Evolutionary conservation across 1,284 basidiomycete genomes (phyloP), one percentile per base, ranked within the genome.

Genomic region (Cutaneotrichosporon cutaneum): DNA sequence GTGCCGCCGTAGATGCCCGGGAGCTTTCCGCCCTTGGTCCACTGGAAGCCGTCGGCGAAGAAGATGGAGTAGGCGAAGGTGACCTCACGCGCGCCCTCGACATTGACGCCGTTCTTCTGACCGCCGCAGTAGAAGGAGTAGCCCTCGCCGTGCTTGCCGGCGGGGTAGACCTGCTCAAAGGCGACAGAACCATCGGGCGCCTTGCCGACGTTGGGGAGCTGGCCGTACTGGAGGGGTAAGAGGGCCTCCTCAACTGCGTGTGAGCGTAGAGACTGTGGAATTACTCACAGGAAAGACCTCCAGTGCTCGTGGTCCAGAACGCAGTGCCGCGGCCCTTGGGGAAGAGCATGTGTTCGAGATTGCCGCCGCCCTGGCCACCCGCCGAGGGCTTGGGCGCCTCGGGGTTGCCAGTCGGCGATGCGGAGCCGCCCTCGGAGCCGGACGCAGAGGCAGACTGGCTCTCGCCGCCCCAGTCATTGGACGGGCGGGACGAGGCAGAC

Each of bases 1-100:
- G 68, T 69, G 13, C 76, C 76, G 35, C 76, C 76, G 64, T 73
- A 77, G 9, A 81, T 63, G 18, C 81, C 81, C 1, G 81, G 80
- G 24, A 82, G 72, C 63, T 82, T 81, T 36, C 81, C 81, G 18
- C 79, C 79, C 56, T 77, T 73, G 56, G 76, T 44, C 62, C 75
- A 82, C 52, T 77, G 65, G 66, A 79, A 82, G 30, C 70, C 71
- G 16, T 66, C 65, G 7, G 73, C 66, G 61, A 81, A 77, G 61
- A 64, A 79, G 59, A 80, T 74, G 0, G 74, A 72, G 69, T 81
- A 82, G 2, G 70, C 70, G 56, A 80, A 70, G 10, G 70, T 54
- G 51, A 78, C 71, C 54, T 79, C 77, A 10, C 57, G 71, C 9
- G 78, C 76, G 11, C 51, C 32, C 26, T 64, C 62, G n/a, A 74